Percentiles rank a stretch among this genome's conserved stretches.
These are phyloP conservation scores for Cystofilobasidium bisporidii DNA, from an alignment of 768 basidiomycete genomes.

Conservation along the genomic window DNA sequence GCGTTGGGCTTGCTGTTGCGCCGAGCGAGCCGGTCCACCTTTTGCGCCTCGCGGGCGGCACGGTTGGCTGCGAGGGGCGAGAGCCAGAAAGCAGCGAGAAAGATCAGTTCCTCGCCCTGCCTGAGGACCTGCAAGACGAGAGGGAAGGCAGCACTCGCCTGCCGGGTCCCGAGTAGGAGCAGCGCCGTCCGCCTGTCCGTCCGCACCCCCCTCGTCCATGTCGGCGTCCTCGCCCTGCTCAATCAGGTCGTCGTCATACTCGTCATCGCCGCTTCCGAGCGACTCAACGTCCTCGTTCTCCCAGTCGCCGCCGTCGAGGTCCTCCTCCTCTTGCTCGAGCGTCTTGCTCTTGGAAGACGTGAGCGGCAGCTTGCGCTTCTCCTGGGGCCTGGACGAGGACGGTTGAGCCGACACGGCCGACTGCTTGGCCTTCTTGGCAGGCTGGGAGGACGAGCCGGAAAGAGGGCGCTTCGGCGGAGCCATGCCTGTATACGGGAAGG, in stretches of 20 bases:
- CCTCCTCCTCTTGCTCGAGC: constrained; percentile 17
- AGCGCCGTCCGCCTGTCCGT: constrained; percentile 17
- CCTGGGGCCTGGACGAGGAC: constrained; percentile 4
- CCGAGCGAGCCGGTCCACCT: constrained; percentile 56
- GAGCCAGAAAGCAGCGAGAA: no score
- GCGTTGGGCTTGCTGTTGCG: constrained; percentile 70
- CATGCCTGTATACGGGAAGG: neutral
- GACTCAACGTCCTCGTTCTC: constrained; percentile 38
- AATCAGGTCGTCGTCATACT: constrained; percentile 17
- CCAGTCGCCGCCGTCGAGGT: constrained; percentile 42
- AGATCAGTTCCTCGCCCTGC: no score
- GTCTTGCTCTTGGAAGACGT: constrained; percentile 7
- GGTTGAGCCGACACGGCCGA: neutral
- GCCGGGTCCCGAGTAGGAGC: constrained; percentile 48
- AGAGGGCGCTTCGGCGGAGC: constrained; percentile 12
- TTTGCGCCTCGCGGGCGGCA: constrained; percentile 65
- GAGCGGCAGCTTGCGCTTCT: constrained; percentile 26
- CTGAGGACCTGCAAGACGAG: no score
- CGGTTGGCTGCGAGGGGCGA: constrained; percentile 46
- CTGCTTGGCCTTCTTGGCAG: constrained; percentile 7
- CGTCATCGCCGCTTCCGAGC: constrained; percentile 26
- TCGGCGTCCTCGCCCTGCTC: constrained; percentile 17
- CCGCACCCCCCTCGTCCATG: constrained; percentile 36
- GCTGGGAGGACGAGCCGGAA: constrained; percentile 11
- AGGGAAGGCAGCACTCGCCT: constrained; percentile 44